Conservation (phyloP, 257 asterid species). For the Orobanche coerulescens region DNA sequence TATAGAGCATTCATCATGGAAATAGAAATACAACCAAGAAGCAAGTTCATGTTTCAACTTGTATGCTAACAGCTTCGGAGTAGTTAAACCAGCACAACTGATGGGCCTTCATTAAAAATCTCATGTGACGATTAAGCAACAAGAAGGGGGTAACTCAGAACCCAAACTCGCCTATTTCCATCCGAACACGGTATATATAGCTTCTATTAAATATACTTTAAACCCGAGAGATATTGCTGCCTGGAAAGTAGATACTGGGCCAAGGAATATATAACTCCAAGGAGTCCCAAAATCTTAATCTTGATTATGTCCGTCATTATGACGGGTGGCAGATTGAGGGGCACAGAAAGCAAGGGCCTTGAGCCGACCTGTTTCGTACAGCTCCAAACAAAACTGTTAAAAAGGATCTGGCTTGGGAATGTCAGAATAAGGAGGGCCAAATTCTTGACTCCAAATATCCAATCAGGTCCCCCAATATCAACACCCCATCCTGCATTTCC, state of each 20-base stretch:
- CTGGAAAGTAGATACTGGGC: constrained; percentile 81
- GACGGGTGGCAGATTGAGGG: constrained; percentile 77
- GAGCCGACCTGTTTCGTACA: constrained; percentile 59
- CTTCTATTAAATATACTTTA: constrained; percentile 72
- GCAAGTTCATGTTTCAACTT: constrained; percentile 22
- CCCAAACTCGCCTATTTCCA: constrained; percentile 21
- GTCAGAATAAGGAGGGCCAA: constrained; percentile 75
- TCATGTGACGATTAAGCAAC: constrained; percentile 34
- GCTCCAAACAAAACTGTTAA: constrained; percentile 92
- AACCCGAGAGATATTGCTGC: constrained; percentile 79
- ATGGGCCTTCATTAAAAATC: constrained; percentile 30
- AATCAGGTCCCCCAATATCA: constrained; percentile 82
- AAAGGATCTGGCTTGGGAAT: constrained; percentile 86
- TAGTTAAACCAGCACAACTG: constrained; percentile 8
- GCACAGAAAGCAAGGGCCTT: constrained; percentile 57
- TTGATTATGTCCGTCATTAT: constrained; percentile 68
- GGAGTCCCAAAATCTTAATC: constrained; percentile 85
- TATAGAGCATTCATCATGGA: background rate
- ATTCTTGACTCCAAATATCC: constrained; percentile 89
- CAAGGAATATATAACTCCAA: constrained; percentile 79
- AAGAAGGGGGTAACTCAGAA: constrained; percentile 22
- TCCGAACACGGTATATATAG: constrained; percentile 28
- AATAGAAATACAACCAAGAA: constrained; percentile 26
- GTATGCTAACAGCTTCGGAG: constrained; percentile 24
- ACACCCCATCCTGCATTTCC: constrained; percentile 81